Conservation (phyloP, 176 grass and related monocot species). For the Juncus effusus region DNA sequence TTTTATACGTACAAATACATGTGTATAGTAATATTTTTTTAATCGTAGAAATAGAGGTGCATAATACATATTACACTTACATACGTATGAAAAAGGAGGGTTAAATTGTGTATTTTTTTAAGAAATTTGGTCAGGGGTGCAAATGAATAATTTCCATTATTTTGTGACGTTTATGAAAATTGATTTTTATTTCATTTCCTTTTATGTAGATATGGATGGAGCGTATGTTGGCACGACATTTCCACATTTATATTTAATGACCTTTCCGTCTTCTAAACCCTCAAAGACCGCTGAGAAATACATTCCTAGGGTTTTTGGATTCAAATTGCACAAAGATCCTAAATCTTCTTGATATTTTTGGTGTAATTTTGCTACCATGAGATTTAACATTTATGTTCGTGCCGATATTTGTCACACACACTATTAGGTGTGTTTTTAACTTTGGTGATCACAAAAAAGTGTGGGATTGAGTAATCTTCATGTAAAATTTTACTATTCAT, state of each 20-base stretch:
- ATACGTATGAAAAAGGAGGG: not conserved
- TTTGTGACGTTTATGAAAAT: no score
- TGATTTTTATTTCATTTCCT: not conserved
- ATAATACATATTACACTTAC: not conserved
- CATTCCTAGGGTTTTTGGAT: slow-evolving; percentile 45
- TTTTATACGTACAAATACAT: not conserved
- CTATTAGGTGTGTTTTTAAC: slow-evolving; percentile 3
- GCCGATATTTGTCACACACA: slow-evolving; percentile 2
- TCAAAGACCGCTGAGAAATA: slow-evolving; percentile 31
- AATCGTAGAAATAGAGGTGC: not conserved
- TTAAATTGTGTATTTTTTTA: no score
- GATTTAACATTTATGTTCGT: slow-evolving; percentile 7
- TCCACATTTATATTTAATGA: slow-evolving; percentile 40
- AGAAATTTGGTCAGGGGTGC: no score
- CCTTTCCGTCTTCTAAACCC: slow-evolving; percentile 32
- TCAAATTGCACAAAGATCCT: slow-evolving; percentile 39
- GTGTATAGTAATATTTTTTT: slow-evolving; percentile 17
- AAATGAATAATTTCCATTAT: no score
- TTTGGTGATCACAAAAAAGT: no score
- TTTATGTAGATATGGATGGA: slow-evolving; percentile 40
- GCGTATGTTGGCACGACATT: slow-evolving; percentile 42
- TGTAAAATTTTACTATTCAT: no score
- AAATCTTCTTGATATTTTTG: not conserved
- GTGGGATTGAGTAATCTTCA: no score
- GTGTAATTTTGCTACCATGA: slow-evolving; percentile 6